Base-by-base conservation (phyloP, 169 alveolate species). In the Plasmodium blacklocki region DNA sequence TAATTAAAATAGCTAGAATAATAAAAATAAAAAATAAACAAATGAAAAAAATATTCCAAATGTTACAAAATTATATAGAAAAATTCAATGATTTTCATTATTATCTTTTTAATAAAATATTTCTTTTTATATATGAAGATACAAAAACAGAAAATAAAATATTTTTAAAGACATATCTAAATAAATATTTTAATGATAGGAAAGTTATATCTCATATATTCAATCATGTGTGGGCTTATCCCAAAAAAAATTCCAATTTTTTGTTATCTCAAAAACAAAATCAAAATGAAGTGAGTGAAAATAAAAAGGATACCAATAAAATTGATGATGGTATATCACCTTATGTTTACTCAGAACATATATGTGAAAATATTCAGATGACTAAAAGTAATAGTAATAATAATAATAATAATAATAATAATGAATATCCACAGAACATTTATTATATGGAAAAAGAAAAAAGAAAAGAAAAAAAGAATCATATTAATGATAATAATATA, bases 91-190 rank as follows among this genome's bases (percentile, higher is more conserved):
- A 83, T 68, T 68, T 68, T 49, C 29, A 45, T 18, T 58, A 6
- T 6, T 39, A 72, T 60, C 12, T 68, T 67, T 83, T 67, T 68
- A 67, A 67, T 56, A 52, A 29, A 26, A 14, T 83, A 3, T 83
- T 68, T 7, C 73, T 83, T 68, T 83, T 83, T 54, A 83, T 83
- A 66, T 83, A 68, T 63, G 67, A 83, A 39, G 85, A 83, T 12
- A 68, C 83, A 18, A 83, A 68, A 60, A 26, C 43, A 29, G 83
- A 83, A 47, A 68, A 68, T 47, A 83, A 58, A 26, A 19, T 15
- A 19, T 83, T 83, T 50, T 29, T 83, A 26, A 67, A 62, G 19
- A 58, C 26, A 32, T 72, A 83, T 47, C 2, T 83, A 5, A 3
- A 58, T 50, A 70, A 26, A 56, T 83, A 68, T 58, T 83, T 83